These are phyloP conservation scores for Metschnikowia amazonensis DNA, from an alignment of 805 yeast genomes.

Conservation along the genomic window DNA sequence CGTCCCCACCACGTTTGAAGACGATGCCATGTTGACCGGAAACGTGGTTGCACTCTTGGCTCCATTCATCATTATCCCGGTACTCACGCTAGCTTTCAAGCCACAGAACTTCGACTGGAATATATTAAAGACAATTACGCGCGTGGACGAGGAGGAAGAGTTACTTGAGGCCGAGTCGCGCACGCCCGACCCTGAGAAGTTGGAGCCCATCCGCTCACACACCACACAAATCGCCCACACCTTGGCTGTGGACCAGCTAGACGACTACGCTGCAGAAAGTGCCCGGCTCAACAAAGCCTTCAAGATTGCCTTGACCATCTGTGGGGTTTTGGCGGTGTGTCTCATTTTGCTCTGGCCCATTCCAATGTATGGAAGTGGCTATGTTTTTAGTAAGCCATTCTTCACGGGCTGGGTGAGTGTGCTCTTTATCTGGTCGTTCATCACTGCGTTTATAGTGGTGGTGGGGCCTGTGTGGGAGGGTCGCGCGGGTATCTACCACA, in stretches of 20 bases:
- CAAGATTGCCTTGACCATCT: slow-evolving; percentile 56
- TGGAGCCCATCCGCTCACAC: slow-evolving; percentile 36
- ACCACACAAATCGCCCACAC: slow-evolving; percentile 38
- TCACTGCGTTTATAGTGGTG: slow-evolving; percentile 58
- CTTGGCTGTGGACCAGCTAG: slow-evolving; percentile 26
- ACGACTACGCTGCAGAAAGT: slow-evolving; percentile 44
- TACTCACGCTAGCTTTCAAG: slow-evolving; percentile 59
- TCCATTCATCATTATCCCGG: slow-evolving; percentile 64
- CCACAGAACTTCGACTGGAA: slow-evolving; percentile 76
- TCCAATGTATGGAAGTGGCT: slow-evolving; percentile 86
- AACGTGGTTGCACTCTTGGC: slow-evolving; percentile 78
- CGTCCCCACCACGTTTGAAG: slow-evolving; percentile 61
- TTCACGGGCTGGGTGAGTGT: slow-evolving; percentile 90
- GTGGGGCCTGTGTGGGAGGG: slow-evolving; percentile 75
- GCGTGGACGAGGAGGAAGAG: slow-evolving; percentile 73
- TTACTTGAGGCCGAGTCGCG: slow-evolving; percentile 39
- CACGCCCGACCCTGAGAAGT: slow-evolving; percentile 23
- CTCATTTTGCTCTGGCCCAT: slow-evolving; percentile 82
- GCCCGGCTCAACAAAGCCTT: slow-evolving; percentile 52
- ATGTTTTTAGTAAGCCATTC: slow-evolving; percentile 68
- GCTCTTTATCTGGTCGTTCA: slow-evolving; percentile 76
- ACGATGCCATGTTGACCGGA: slow-evolving; percentile 86
- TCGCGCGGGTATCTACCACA: slow-evolving; percentile 57
- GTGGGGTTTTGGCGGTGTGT: slow-evolving; percentile 57
- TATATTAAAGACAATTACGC: slow-evolving; percentile 52